Evolutionary conservation across 108 stramenopile genomes (phyloP), one percentile per base, ranked within the genome.

Genomic region (Skeletonema costatum): DNA sequence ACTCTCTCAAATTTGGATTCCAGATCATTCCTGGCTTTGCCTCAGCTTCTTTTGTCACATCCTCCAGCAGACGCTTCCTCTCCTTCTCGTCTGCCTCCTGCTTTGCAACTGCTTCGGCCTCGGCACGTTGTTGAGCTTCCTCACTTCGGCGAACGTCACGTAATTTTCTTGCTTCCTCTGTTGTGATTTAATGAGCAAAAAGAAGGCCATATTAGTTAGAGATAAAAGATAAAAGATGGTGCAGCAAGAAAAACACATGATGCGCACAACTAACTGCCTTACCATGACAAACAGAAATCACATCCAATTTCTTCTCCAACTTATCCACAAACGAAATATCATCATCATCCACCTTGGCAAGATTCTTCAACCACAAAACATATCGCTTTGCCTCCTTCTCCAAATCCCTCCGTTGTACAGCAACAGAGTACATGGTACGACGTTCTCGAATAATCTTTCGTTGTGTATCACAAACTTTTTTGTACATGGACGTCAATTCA

Each of bases 11-110:
- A 13, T 88, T 83, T 21, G 83, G 88, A 73, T 95, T 95, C 94
- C 94, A 95, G 16, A 92, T 82, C 92, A 93, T 92, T 32, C 90
- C 89, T 17, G 89, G 89, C 56, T 90, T 80, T 16, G 86, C 90
- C 59, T 91, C 94, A 2, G 87, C 88, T 64, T 88, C 84, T 61
- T 86, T 90, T 59, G 81, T 74, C 64, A 90, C 80, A 56, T 80
- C 76, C 44, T 90, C 87, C 68, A 90, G 81, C 48, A 80, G 75
- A 25, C 87, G 72, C 64, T 80, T 73, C 13, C 80, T 77, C 33
- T 90, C 89, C 51, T 86, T 73, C 39, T 85, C 86, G 36, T 89
- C 80, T 19, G 76, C 70, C 46, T 69, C 71, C 44, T 67, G 69
- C 32, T 58, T 39, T 31, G 72, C 65, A 5, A 68, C 66, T 10